Evolutionary conservation across 768 basidiomycete species (phyloP).

Genomic region (Pisolithus orientalis): DNA sequence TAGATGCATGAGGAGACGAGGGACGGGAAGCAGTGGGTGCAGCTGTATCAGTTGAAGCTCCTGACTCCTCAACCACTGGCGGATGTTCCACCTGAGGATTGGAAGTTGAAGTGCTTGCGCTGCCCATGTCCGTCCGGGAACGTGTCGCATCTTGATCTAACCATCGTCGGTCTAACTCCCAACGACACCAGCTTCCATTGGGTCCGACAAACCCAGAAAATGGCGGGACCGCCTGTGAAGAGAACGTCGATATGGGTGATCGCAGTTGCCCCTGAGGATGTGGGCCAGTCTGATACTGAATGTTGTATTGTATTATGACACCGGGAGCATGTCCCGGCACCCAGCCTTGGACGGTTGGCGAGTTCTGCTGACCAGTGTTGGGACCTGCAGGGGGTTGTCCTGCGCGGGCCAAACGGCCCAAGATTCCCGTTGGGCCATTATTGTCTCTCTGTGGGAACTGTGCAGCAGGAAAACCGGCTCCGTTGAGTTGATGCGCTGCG

Average conservation of each 20-base stretch:
- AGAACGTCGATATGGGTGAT: constrained; percentile 17
- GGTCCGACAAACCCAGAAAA: constrained; percentile 62
- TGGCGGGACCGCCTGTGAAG: constrained; percentile 41
- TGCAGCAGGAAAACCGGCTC: constrained; percentile 22
- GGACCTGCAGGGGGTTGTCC: constrained; percentile 37
- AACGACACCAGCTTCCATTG: constrained; percentile 58
- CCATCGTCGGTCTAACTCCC: constrained; percentile 40
- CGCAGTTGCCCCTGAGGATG: constrained; percentile 28
- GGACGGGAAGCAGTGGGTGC: constrained; percentile 26
- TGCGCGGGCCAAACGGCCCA: constrained; percentile 51
- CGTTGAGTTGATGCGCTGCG: constrained; percentile 27
- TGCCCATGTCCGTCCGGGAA: neutral
- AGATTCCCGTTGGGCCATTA: constrained; percentile 29
- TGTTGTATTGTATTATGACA: constrained; percentile 58
- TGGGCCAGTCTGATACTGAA: constrained; percentile 47
- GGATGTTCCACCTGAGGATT: constrained; percentile 1
- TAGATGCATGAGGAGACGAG: constrained; percentile 1
- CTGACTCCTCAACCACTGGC: neutral
- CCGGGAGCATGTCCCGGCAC: constrained; percentile 34
- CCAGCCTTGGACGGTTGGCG: constrained; percentile 28
- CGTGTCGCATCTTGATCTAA: constrained; percentile 5
- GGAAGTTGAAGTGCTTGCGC: neutral
- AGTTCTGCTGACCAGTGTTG: constrained; percentile 25
- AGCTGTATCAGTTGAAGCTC: constrained; percentile 48
- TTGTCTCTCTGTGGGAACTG: constrained; percentile 35